Conservation (phyloP, 148 eudicot species). For the Heliamphora exappendiculata region DNA sequence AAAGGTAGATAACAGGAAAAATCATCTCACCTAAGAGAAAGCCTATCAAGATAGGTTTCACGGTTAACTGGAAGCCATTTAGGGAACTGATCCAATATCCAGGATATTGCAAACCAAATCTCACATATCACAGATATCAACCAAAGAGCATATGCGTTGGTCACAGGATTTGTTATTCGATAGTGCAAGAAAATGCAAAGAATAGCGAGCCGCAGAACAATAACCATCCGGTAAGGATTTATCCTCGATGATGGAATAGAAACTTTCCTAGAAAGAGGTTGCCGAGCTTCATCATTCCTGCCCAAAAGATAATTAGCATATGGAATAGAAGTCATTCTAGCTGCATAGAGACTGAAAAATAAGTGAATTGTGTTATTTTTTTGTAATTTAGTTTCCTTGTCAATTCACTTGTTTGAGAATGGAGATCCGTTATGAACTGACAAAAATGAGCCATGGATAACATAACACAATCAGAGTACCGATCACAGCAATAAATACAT, state of each 20-base stretch:
- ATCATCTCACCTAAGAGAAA: conserved; percentile 46
- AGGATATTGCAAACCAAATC: conserved; percentile 82
- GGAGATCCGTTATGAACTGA: background rate
- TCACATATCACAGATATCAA: conserved; percentile 76
- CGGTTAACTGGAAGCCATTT: conserved; percentile 83
- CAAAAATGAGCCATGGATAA: background rate
- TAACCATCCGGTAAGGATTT: conserved; percentile 92
- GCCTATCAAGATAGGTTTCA: conserved; percentile 82
- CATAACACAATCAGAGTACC: background rate
- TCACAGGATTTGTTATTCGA: conserved; percentile 85
- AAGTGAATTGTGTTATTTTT: background rate
- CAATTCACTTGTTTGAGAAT: background rate
- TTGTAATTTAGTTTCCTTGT: too few relatives aligned
- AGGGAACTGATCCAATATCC: conserved; percentile 94
- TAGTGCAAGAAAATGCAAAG: conserved; percentile 81
- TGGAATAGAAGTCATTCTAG: background rate
- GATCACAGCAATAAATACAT: background rate
- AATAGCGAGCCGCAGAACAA: conserved; percentile 74
- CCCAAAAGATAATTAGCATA: conserved; percentile 16
- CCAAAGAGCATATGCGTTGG: conserved; percentile 64
- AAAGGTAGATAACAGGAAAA: conserved; percentile 8
- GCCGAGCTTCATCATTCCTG: conserved; percentile 95
- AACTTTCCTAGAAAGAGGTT: conserved; percentile 91
- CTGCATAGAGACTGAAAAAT: background rate
- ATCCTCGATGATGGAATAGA: conserved; percentile 83